Evolutionary conservation across 495 filamentous ascomycete genomes (phyloP), one percentile per base, ranked within the genome.

Genomic region (Amphirosellinia nigrospora): DNA sequence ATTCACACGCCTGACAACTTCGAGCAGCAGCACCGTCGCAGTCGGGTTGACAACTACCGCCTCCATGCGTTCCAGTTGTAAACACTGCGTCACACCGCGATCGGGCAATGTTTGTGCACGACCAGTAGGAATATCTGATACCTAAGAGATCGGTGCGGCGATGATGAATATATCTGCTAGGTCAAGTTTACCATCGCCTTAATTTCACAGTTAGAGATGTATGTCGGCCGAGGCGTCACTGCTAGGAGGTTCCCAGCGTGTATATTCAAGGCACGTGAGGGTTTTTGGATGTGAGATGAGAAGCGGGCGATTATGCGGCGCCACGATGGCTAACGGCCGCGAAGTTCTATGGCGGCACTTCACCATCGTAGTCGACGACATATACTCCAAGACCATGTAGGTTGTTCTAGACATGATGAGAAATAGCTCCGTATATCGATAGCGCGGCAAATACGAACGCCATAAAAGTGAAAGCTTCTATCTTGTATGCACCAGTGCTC

Each of bases 31-130:
- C 1, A 82, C 77, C 0, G 89, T 92, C 0, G 91, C 90, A 71
- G 92, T 91, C 11, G 88, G 66, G 70, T 90, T 89, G 71, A 92
- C 80, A 64, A 92, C 83, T 34, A 93, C 81, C 4, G 90, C 90
- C 0, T 89, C 80, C 86, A 91, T 21, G 86, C 84, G 23, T 90
- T 76, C 65, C 87, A 86, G 61, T 92, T 84, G 75, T 86, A 92
- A 30, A 92, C 80, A 15, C 79, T 85, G 70, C 88, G 84, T 4
- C 89, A 85, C 15, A 92, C 89, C 9, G 80, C 80, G 67, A 86
- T 82, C 0, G 87, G 86, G 72, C 91, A 86, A 69, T 87, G 80
- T 74, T 84, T 72, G 76, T 90, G 93, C 30, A 84, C 78, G 10
- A 83, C 78, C 0, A 89, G 83, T 3, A 81, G 73, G 63, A 81